Conservation (phyloP, 2,329 filamentous ascomycete genomes). For the Aspergillus phoenicis region DNA sequence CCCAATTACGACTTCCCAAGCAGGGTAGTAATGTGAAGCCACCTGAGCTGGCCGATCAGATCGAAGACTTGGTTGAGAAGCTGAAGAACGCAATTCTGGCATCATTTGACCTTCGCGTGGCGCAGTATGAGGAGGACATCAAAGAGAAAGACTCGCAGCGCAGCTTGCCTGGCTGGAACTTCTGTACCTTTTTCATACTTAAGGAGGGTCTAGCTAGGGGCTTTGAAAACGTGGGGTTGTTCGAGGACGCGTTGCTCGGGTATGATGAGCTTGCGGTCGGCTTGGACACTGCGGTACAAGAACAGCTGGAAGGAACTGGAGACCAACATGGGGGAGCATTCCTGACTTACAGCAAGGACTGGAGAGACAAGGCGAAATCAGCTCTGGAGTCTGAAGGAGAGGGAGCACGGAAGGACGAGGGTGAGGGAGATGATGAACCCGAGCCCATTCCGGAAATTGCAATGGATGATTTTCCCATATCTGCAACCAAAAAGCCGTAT, state of each 20-base stretch:
- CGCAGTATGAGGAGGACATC: slow-evolving; percentile 96
- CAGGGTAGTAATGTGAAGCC: slow-evolving; percentile 61
- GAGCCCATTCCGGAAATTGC: slow-evolving; percentile 31
- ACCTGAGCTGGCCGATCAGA: slow-evolving; percentile 78
- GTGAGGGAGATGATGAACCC: slow-evolving; percentile 33
- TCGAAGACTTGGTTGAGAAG: slow-evolving; percentile 81
- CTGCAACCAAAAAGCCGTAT: slow-evolving; percentile 73
- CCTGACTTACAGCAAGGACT: slow-evolving; percentile 70
- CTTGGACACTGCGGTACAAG: slow-evolving; percentile 77
- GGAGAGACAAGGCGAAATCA: slow-evolving; percentile 62
- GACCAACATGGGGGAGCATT: slow-evolving; percentile 73
- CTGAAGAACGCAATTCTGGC: slow-evolving; percentile 83
- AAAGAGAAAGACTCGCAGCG: slow-evolving; percentile 89
- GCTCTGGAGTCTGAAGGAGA: slow-evolving; percentile 48
- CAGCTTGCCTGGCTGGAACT: slow-evolving; percentile 92
- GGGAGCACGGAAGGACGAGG: slow-evolving; percentile 32
- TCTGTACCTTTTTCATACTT: slow-evolving; percentile 97
- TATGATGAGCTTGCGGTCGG: slow-evolving; percentile 94
- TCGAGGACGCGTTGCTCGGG: slow-evolving; percentile 90
- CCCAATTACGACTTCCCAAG: slow-evolving; percentile 76
- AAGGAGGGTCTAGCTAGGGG: slow-evolving; percentile 93
- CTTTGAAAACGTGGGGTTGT: slow-evolving; percentile 92
- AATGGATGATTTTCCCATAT: slow-evolving; percentile 43
- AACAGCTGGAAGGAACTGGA: slow-evolving; percentile 65
- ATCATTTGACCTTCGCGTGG: slow-evolving; percentile 87